Conservation (phyloP, 805 yeast species). For the Yarrowia yakushimensis region DNA sequence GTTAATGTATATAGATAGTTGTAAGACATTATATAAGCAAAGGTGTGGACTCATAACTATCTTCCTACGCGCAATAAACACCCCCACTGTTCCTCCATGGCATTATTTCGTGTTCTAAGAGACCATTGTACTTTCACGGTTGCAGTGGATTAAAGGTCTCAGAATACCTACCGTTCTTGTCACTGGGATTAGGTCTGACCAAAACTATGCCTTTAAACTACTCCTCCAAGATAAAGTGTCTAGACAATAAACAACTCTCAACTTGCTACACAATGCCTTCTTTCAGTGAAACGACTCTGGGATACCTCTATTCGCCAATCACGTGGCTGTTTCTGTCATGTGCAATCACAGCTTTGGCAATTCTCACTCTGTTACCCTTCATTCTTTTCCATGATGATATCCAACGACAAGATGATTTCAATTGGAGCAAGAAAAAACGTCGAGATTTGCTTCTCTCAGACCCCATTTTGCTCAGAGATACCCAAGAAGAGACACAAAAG, state of each 20-base stretch:
- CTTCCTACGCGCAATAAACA: too few species aligned
- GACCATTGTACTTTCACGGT: too few species aligned
- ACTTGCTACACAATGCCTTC: background rate
- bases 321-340: slow-evolving; percentile 1
- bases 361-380: background rate
- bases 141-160: too few species aligned
- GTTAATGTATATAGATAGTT: too few species aligned
- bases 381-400: background rate
- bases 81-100: too few species aligned
- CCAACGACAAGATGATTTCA: background rate
- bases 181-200: too few species aligned
- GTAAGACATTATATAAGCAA: too few species aligned
- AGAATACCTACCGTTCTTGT: too few species aligned
- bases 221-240: too few species aligned
- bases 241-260: background rate
- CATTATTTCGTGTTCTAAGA: too few species aligned
- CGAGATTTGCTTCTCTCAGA: background rate
- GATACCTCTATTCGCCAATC: background rate
- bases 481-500: background rate
- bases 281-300: background rate
- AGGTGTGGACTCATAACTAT: too few species aligned
- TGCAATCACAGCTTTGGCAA: background rate
- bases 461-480: background rate
- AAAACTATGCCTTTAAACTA: too few species aligned
- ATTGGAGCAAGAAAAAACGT: background rate